Conservation (phyloP, 2,329 filamentous ascomycete species). For the Saccharata proteae region DNA sequence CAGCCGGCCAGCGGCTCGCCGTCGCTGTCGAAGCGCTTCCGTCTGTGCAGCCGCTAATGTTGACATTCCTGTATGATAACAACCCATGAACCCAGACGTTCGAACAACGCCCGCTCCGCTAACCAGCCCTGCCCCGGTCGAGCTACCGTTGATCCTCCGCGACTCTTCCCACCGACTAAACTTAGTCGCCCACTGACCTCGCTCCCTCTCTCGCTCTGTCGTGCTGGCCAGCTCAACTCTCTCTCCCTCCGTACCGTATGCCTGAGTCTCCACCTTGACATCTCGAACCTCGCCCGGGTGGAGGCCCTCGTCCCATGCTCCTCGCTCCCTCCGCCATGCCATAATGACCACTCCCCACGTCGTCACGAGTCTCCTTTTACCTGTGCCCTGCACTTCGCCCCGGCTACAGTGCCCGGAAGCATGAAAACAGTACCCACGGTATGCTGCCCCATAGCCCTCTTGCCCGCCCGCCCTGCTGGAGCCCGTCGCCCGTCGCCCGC, state of each 20-base stretch:
- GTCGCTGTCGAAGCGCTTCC: no score
- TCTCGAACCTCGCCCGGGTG: conserved; percentile 14
- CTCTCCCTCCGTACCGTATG: conserved; percentile 9
- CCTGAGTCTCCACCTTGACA: conserved; percentile 15
- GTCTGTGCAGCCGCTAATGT: no score
- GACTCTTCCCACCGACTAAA: conserved; percentile 4
- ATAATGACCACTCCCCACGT: conserved; percentile 27
- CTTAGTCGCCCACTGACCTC: conserved; percentile 8
- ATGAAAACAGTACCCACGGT: conserved; percentile 37
- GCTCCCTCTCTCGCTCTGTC: conserved; percentile 14
- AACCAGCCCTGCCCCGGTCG: no score
- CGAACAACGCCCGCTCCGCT: conserved; percentile 4
- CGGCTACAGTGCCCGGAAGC: conserved; percentile 25
- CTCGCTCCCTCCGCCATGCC: conserved; percentile 17
- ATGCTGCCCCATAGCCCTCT: conserved; percentile 7
- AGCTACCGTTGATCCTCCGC: conserved; percentile 7
- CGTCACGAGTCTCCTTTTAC: conserved; percentile 24
- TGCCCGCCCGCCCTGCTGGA: conserved; percentile 11
- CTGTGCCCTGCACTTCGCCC: conserved; percentile 21
- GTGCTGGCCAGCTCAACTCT: conserved; percentile 12
- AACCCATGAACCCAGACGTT: no score
- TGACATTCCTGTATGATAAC: no score
- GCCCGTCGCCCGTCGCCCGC: no score
- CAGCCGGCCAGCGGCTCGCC: no score
- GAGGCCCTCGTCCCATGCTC: conserved; percentile 7